Base-by-base conservation (phyloP, 2,329 filamentous ascomycete genomes). In the Penicillium sp. region DNA sequence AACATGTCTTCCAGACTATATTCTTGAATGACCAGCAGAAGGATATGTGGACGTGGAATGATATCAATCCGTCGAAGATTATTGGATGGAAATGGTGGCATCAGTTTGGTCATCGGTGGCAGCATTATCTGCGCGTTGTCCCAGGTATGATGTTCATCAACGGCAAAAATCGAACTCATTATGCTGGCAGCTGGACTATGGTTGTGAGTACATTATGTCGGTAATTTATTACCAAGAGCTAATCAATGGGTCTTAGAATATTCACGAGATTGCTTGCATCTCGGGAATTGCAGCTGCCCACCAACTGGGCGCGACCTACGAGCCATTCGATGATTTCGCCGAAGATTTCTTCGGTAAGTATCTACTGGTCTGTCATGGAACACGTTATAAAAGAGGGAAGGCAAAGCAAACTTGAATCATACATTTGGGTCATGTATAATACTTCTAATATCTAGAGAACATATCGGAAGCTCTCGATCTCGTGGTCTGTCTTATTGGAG, bases 81-180 rank as follows among this genome's bases (percentile, higher is more conserved):
- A 85, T 86, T 31, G 71, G 79, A 6, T 76, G 77, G 48, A 83
- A 85, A 58, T 85, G 82, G 83, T 85, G 83, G 83, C 83, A 85
- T 64, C 83, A 86, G 63, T 78, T 85, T 33, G 84, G 82, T 53
- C 83, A 85, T 62, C 77, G 77, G 1, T 86, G 79, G 77, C 83
- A 82, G 18, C 84, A 86, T 63, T 86, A 85, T 67, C 66, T 80
- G 4, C 79, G 82, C 35, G 83, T 86, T 1, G 85, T 91, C 1
- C 88, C 88, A 0, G 85, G 85, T 59, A 82, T 91, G 81, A 88
- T 87, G 86, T 82, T 88, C 23, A 79, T 91, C 3, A 86, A 91
- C 60, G 86, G 86, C 0, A 82, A 78, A 57, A 84, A 83, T 25
- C 76, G 78, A 47, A 90, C 87, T 0, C 76, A 79, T 22, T 89